Conservation (phyloP, 2,329 filamentous ascomycete genomes). For the Claviceps capensis region DNA sequence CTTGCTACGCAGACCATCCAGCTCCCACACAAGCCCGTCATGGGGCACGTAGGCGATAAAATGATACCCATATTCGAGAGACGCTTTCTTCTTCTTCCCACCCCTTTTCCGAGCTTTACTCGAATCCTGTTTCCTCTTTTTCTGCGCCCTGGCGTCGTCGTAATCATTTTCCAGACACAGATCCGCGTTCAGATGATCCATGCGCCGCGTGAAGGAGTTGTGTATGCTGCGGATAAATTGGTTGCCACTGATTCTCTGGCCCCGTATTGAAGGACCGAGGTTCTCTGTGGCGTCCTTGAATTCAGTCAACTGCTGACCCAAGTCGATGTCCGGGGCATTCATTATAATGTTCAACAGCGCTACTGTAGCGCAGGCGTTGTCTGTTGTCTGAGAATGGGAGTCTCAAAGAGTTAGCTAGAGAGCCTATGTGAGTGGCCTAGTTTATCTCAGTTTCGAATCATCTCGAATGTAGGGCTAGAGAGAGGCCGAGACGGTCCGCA, state of each 20-base stretch:
- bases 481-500: background rate
- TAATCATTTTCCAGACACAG: slow-evolving; percentile 48
- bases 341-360: slow-evolving; percentile 88
- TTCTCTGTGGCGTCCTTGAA: slow-evolving; percentile 62
- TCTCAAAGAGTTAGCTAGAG: background rate
- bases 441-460: background rate
- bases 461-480: background rate
- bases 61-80: slow-evolving; percentile 58
- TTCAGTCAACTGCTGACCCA: slow-evolving; percentile 54
- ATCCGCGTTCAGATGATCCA: slow-evolving; percentile 64
- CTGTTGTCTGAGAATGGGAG: slow-evolving; percentile 43
- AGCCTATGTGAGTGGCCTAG: background rate
- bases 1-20: slow-evolving; percentile 68
- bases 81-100: slow-evolving; percentile 26
- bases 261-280: slow-evolving; percentile 60
- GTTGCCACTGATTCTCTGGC: slow-evolving; percentile 61
- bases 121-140: slow-evolving; percentile 18
- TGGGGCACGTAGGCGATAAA: slow-evolving; percentile 81
- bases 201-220: slow-evolving; percentile 72
- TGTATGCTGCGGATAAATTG: slow-evolving; percentile 68
- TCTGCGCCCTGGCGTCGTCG: slow-evolving; percentile 20
- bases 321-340: slow-evolving; percentile 53
- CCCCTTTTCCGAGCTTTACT: slow-evolving; percentile 18
- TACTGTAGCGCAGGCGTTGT: slow-evolving; percentile 84
- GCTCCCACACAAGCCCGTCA: slow-evolving; percentile 65